A percentile compares a stretch with the other conserved stretches of the same genome.
Evolutionary conservation across 148 eudicot species (phyloP).

Genomic region (Rhododendron ovatum): DNA sequence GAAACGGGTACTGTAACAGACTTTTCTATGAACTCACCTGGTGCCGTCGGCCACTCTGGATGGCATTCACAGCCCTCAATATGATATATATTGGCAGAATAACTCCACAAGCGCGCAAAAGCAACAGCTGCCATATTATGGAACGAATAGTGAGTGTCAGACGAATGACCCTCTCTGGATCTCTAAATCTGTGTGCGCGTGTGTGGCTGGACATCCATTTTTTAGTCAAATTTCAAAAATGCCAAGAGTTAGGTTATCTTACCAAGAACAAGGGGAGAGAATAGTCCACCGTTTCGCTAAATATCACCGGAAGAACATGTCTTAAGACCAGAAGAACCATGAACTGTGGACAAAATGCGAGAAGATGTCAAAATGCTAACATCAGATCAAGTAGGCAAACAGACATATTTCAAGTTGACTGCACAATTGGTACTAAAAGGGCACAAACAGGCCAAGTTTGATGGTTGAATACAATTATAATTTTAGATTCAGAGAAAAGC

Average conservation of each 20-base stretch:
- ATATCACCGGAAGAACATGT: conserved; percentile 65
- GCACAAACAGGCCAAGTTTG: not conserved
- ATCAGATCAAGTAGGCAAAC: not conserved
- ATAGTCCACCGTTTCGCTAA: conserved; percentile 45
- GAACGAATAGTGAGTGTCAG: not conserved
- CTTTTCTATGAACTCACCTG: conserved; percentile 21
- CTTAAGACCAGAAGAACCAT: conserved; percentile 71
- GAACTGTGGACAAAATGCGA: conserved; percentile 42
- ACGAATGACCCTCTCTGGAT: not conserved
- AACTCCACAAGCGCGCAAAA: conserved; percentile 35
- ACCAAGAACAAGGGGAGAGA: conserved; percentile 61
- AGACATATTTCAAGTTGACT: not conserved
- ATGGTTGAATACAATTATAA: not conserved
- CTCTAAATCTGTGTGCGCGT: not conserved
- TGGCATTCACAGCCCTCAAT: conserved; percentile 31
- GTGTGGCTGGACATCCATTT: not conserved
- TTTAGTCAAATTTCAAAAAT: not conserved
- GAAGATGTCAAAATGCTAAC: not conserved
- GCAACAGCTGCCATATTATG: conserved; percentile 24
- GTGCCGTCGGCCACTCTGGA: conserved; percentile 23
- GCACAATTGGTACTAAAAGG: not conserved
- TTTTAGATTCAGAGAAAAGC: not conserved
- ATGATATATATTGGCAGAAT: conserved; percentile 41
- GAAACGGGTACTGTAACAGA: not conserved
- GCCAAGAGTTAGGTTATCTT: conserved; percentile 19